Conservation (phyloP, 805 yeast species). For the Metschnikowia similis region DNA sequence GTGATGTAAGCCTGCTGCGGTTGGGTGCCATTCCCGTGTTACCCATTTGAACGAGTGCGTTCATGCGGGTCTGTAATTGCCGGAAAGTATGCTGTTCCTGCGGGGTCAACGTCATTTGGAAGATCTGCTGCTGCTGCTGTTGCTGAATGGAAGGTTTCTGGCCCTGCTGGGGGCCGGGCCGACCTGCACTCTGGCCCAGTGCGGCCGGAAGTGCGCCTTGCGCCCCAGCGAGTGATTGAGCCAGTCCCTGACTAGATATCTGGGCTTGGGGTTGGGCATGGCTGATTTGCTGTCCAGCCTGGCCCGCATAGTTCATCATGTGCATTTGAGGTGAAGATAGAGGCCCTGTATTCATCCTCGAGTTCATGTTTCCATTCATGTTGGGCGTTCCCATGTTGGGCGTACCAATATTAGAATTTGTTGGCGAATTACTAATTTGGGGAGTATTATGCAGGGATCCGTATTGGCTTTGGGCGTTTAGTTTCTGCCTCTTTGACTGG, state of each 20-base stretch:
- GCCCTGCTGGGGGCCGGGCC: slow-evolving; percentile 14
- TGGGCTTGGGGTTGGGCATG: background rate
- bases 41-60: slow-evolving; percentile 39
- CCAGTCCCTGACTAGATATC: background rate
- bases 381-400: slow-evolving; percentile 10
- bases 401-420: slow-evolving; percentile 13
- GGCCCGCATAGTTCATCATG: slow-evolving; percentile 4
- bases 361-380: slow-evolving; percentile 6
- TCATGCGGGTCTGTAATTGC: slow-evolving; percentile 37
- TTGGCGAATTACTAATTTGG: slow-evolving; percentile 11
- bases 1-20: slow-evolving; percentile 36
- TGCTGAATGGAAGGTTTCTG: slow-evolving; percentile 29
- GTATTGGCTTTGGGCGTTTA: slow-evolving; percentile 9
- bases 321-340: slow-evolving; percentile 14
- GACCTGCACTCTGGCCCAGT: background rate
- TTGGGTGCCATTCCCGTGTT: slow-evolving; percentile 42
- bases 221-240: background rate
- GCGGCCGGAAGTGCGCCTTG: background rate
- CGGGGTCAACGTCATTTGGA: slow-evolving; percentile 37
- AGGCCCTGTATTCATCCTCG: slow-evolving; percentile 10
- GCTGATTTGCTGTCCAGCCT: background rate
- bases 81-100: slow-evolving; percentile 41
- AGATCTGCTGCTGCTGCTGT: slow-evolving; percentile 44
- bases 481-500: slow-evolving; percentile 16
- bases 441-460: slow-evolving; percentile 8